A percentile compares a stretch with the other conserved stretches of the same genome.
These are phyloP conservation scores for Coffea canephora DNA, from an alignment of 257 asterid genomes.

Conservation along the genomic window DNA sequence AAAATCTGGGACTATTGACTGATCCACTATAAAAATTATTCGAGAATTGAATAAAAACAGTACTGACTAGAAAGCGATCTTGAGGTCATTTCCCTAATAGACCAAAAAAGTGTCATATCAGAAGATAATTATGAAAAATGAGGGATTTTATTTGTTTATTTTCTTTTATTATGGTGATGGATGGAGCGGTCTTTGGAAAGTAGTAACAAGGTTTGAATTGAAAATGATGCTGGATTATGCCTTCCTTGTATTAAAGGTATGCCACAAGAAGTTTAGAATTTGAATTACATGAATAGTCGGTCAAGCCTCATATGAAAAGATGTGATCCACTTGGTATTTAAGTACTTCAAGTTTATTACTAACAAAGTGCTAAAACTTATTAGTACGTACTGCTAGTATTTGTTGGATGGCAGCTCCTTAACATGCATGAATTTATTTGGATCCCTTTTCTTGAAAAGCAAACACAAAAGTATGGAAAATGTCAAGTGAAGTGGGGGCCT, in stretches of 20 bases:
- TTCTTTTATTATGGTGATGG: background rate
- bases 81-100: background rate
- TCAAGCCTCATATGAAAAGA: constrained; percentile 36
- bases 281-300: constrained; percentile 29
- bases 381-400: background rate
- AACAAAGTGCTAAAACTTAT: background rate
- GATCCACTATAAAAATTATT: constrained; percentile 25
- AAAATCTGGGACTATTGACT: constrained; percentile 33
- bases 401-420: constrained; percentile 1
- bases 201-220: background rate
- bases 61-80: background rate
- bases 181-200: background rate
- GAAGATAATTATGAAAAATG: background rate
- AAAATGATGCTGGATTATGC: background rate
- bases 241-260: constrained; percentile 17
- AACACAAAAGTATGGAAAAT: constrained; percentile 2
- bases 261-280: constrained; percentile 9
- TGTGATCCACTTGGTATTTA: constrained; percentile 28
- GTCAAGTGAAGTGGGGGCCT: constrained; percentile 10
- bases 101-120: background rate
- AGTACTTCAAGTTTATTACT: background rate
- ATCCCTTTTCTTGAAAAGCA: background rate
- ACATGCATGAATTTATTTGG: constrained; percentile 2
- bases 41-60: constrained; percentile 7
- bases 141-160: background rate